phyloP scores from a whole-genome alignment of 148 eudicot species.

The Talinum fruticosum region DNA sequence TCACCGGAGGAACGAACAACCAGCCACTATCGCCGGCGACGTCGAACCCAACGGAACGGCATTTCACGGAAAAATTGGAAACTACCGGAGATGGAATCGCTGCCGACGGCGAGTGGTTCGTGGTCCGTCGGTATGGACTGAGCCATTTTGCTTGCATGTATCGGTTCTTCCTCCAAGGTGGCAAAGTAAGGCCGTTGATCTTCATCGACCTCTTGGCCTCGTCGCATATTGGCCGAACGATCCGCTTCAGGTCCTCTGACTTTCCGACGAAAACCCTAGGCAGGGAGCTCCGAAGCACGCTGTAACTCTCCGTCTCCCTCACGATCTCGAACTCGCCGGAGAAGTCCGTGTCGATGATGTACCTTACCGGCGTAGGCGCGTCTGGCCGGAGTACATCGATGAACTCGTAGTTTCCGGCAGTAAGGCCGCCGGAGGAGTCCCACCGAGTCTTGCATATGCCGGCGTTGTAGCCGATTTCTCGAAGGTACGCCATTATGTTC shows the following conservation, averaged over 20 bases:
- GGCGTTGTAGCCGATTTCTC: constrained; percentile 64
- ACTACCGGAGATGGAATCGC: constrained; percentile 7
- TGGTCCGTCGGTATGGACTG: constrained; percentile 61
- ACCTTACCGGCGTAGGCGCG: constrained; percentile 24
- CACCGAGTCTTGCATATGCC: constrained; percentile 74
- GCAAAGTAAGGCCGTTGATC: constrained; percentile 52
- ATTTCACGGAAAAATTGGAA: constrained; percentile 22
- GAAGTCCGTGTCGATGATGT: constrained; percentile 65
- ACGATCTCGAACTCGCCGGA: constrained; percentile 70
- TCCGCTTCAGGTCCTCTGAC: constrained; percentile 46
- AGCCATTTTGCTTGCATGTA: constrained; percentile 90
- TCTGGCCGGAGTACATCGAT: constrained; percentile 50
- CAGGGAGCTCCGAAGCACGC: constrained; percentile 25
- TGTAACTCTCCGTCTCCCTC: constrained; percentile 44
- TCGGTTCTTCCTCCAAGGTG: constrained; percentile 89
- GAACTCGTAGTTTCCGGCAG: constrained; percentile 70
- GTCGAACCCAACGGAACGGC: constrained; percentile 32
- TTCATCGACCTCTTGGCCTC: constrained; percentile 62
- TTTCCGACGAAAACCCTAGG: constrained; percentile 58
- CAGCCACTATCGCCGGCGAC: constrained; percentile 16
- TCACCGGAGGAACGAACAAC: constrained; percentile 36
- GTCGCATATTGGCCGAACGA: constrained; percentile 53
- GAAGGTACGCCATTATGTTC: constrained; percentile 62
- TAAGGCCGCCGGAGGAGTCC: constrained; percentile 50
- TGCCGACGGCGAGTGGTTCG: constrained; percentile 28